These are phyloP conservation scores for Fraxinus cuspidata DNA, from an alignment of 257 asterid genomes.

Conservation along the genomic window DNA sequence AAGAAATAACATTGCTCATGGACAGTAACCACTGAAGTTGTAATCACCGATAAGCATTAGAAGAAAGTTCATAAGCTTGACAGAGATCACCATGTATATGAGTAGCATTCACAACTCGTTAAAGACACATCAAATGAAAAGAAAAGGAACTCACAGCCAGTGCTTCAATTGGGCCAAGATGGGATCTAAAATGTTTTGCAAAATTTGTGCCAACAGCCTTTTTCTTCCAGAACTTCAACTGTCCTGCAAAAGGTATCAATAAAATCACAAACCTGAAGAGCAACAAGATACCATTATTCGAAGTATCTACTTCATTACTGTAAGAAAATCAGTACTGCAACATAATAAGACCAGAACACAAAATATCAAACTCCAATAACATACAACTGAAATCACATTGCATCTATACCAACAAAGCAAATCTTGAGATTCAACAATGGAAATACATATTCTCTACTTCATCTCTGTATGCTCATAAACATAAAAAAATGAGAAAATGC, in stretches of 20 bases:
- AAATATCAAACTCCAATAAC: background rate
- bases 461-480: too few species aligned
- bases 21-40: background rate
- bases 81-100: background rate
- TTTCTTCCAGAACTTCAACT: constrained; percentile 97
- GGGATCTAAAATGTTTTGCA: constrained; percentile 97
- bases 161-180: constrained; percentile 98
- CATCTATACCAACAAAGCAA: constrained; percentile 16
- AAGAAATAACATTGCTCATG: background rate
- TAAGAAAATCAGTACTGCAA: constrained; percentile 13
- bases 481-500: too few species aligned
- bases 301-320: constrained; percentile 1
- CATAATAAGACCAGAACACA: constrained; percentile 14
- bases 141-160: constrained; percentile 68
- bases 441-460: too few species aligned
- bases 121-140: constrained; percentile 5
- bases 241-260: constrained; percentile 55
- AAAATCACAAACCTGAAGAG: constrained; percentile 11
- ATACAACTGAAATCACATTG: background rate
- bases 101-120: background rate
- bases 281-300: background rate
- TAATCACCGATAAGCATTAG: background rate
- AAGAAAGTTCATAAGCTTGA: background rate
- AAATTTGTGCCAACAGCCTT: constrained; percentile 80
- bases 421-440: too few species aligned